phyloP scores from a whole-genome alignment of 2,329 filamentous ascomycete species.

The Penicillium sp. region DNA sequence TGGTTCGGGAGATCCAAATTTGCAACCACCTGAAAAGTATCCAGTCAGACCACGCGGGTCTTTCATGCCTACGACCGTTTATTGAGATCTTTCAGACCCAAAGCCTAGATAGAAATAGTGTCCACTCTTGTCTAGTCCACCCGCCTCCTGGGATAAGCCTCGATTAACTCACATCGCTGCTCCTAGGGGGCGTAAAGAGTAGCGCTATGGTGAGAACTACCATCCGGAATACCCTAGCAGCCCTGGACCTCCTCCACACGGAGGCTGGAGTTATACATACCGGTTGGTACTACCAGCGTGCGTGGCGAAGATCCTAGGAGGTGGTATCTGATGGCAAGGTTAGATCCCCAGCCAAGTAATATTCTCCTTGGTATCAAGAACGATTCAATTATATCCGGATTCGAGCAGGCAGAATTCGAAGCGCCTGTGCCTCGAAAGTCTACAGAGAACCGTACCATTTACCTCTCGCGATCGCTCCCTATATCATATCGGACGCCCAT shows the following conservation, averaged over 20 bases:
- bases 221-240: constrained; percentile 28
- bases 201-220: constrained; percentile 29
- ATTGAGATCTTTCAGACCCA: constrained; percentile 35
- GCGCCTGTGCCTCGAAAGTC: constrained; percentile 35
- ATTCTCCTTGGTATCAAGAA: constrained; percentile 38
- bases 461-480: constrained; percentile 29
- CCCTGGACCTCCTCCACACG: constrained; percentile 42
- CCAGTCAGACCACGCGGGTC: constrained; percentile 30
- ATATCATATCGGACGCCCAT: constrained; percentile 27
- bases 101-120: constrained; percentile 23
- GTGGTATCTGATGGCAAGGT: not conserved
- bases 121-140: constrained; percentile 36
- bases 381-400: constrained; percentile 31
- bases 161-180: constrained; percentile 23
- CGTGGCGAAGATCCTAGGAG: too few relatives aligned
- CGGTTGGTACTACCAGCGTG: constrained; percentile 17
- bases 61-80: constrained; percentile 30
- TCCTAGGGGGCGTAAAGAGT: constrained; percentile 26
- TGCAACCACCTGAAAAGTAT: constrained; percentile 33
- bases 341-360: constrained; percentile 40
- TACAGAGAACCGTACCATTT: constrained; percentile 33
- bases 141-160: constrained; percentile 33
- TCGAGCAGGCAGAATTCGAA: constrained; percentile 35
- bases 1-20: constrained; percentile 28
- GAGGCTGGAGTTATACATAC: constrained; percentile 31